Base-by-base conservation (phyloP, 2,329 filamentous ascomycete genomes). In the Elsinoe necatrix region DNA sequence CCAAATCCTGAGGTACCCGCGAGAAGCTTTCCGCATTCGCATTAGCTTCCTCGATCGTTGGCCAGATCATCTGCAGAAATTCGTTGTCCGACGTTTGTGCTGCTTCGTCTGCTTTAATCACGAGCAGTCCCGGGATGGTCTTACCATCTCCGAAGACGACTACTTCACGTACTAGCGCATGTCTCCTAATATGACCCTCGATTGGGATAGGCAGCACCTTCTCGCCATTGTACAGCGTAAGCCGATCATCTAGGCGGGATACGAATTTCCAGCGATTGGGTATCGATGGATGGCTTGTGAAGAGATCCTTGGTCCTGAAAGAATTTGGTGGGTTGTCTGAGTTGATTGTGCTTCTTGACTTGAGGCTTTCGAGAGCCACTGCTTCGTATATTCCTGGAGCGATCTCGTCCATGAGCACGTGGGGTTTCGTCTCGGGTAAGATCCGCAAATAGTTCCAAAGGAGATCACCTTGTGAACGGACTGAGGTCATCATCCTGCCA, bases 391-490 rank as follows among this genome's bases (percentile, higher is more conserved):
- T 64, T 1, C 65, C 63, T 5, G 65, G 64, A 61, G 65, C 70
- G 63, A 64, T 72, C 57, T 56, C 71, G 27, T 68, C 66, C 63
- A 68, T 67, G 12, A 67, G 54, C 1, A 64, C 63, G 39, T 61
- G 61, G 18, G 67, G 62, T 8, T 64, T 59, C 3, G 65, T 63
- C 9, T 64, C 63, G 61, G 4, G 67, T 60, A 66, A 71, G 58
- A 70, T 72, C 18, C 64, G 67, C 5, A 81, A 65, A 60, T 83
- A 85, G 62, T 82, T 79, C 83, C 82, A 86, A 2, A 72, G 76
- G 41, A 75, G 76, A 64, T 85, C 82, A 1, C 69, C 75, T 2
- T 66, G 64, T 0, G 75, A 71, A 8, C 82, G 72, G 60, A 78
- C 76, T 0, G 80, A 82, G 0, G 79, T 83, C 79, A 83, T 83